Evolutionary conservation across 1,284 basidiomycete species (phyloP).

Genomic region (Leccinum pachyderme): DNA sequence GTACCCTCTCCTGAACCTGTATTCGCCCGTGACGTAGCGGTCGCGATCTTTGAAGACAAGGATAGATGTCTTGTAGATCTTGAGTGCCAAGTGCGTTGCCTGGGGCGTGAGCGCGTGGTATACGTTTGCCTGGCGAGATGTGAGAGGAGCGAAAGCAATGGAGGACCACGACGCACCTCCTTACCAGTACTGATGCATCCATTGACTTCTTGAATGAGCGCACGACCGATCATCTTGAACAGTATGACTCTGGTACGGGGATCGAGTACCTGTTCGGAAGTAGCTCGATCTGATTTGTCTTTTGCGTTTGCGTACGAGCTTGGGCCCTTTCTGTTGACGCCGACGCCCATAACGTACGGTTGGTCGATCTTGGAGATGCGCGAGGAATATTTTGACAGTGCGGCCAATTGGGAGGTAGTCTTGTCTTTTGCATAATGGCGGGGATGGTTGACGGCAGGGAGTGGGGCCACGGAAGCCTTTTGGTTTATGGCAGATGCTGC

Average conservation of each 20-base stretch:
- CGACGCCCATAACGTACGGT: conserved; percentile 77
- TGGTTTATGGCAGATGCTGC: conserved; percentile 49
- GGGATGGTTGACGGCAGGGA: conserved; percentile 76
- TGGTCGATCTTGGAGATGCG: conserved; percentile 67
- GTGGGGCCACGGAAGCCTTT: conserved; percentile 50
- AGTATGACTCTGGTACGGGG: conserved; percentile 87
- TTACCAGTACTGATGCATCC: conserved; percentile 95
- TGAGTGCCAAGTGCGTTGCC: conserved; percentile 76
- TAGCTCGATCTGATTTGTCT: conserved; percentile 93
- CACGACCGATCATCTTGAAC: conserved; percentile 91
- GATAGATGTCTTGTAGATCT: conserved; percentile 99
- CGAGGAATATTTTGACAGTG: conserved; percentile 69
- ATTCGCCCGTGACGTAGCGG: conserved; percentile 90
- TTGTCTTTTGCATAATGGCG: conserved; percentile 46
- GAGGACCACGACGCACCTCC: conserved; percentile 59
- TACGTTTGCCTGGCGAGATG: conserved; percentile 74
- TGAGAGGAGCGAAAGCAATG: conserved; percentile 6
- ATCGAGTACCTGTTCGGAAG: conserved; percentile 92
- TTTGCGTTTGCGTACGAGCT: conserved; percentile 83
- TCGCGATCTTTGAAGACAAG: conserved; percentile 97
- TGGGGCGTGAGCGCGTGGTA: conserved; percentile 81
- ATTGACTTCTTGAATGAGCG: conserved; percentile 83
- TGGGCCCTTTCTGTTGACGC: conserved; percentile 87
- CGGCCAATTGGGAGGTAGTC: conserved; percentile 62
- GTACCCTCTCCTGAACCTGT: conserved; percentile 92